A percentile compares a stretch with the other conserved stretches of the same genome.
Evolutionary conservation across 768 basidiomycete genomes (phyloP).

Genomic region (Dentipellis sp.): DNA sequence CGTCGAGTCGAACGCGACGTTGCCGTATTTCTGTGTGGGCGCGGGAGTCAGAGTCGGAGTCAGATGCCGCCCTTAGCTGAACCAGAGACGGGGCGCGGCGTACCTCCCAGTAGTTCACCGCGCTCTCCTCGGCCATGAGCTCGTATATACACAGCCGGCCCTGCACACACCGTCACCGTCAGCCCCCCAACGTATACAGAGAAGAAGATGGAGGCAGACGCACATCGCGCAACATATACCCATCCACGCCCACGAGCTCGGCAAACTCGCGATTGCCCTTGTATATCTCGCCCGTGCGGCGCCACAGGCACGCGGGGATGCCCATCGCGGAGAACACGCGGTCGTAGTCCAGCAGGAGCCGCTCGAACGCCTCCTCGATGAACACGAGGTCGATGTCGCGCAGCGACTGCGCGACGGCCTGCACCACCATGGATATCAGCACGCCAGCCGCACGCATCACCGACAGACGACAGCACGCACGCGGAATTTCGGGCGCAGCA

Average conservation of each 20-base stretch:
- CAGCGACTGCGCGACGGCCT: conserved; percentile 80
- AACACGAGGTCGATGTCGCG: conserved; percentile 90
- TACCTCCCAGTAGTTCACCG: conserved; percentile 97
- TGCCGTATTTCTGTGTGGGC: conserved; percentile 74
- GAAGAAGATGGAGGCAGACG: conserved; percentile 18
- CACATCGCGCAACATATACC: conserved; percentile 82
- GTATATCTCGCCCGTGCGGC: conserved; percentile 96
- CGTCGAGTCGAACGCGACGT: conserved; percentile 83
- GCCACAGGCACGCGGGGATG: conserved; percentile 94
- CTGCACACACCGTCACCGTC: conserved; percentile 24
- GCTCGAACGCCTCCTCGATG: conserved; percentile 97
- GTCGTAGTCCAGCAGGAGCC: conserved; percentile 90
- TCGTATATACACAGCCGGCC: conserved; percentile 95
- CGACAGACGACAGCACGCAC: conserved; percentile 29
- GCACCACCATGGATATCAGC: neutral
- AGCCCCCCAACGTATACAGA: neutral
- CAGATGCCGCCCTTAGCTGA: neutral
- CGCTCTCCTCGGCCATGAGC: conserved; percentile 94
- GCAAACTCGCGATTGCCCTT: conserved; percentile 97
- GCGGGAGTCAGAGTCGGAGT: neutral
- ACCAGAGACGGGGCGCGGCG: conserved; percentile 13
- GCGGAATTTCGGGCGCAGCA: conserved; percentile 78
- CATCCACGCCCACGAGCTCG: conserved; percentile 80
- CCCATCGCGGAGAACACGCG: conserved; percentile 93
- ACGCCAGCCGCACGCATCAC: conserved; percentile 1